phyloP scores from a whole-genome alignment of 441 rosid species.

The Jatropha podagrica region DNA sequence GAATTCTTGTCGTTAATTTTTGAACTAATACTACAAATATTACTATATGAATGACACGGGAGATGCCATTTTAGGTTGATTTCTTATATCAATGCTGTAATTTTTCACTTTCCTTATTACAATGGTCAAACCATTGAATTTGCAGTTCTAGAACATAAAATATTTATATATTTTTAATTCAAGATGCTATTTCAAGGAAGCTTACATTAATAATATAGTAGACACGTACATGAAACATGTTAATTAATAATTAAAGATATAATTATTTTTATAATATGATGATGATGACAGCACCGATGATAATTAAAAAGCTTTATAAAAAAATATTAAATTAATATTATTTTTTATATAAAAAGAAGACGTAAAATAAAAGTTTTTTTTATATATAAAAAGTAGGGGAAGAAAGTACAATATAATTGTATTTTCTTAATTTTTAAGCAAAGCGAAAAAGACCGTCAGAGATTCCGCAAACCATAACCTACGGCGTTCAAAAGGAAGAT shows the following conservation, averaged over 20 bases:
- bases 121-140: background rate
- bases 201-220: background rate
- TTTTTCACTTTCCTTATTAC: background rate
- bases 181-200: background rate
- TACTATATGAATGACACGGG: too few species aligned
- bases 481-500: slow-evolving; percentile 38
- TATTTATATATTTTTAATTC: background rate
- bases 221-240: background rate
- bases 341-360: too few species aligned
- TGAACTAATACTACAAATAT: background rate
- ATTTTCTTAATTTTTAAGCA: background rate
- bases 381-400: too few species aligned
- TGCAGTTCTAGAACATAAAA: too few species aligned
- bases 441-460: background rate
- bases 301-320: too few species aligned
- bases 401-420: too few species aligned
- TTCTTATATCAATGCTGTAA: background rate
- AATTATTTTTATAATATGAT: background rate
- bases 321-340: too few species aligned
- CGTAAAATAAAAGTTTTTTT: too few species aligned
- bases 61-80: background rate
- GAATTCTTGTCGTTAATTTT: background rate
- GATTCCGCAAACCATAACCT: slow-evolving; percentile 15
- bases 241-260: background rate
- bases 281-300: background rate